A percentile compares a stretch with the other conserved stretches of the same genome.
phyloP scores from a whole-genome alignment of 345 rosid genomes.

The Eucalyptus fibrosa region DNA sequence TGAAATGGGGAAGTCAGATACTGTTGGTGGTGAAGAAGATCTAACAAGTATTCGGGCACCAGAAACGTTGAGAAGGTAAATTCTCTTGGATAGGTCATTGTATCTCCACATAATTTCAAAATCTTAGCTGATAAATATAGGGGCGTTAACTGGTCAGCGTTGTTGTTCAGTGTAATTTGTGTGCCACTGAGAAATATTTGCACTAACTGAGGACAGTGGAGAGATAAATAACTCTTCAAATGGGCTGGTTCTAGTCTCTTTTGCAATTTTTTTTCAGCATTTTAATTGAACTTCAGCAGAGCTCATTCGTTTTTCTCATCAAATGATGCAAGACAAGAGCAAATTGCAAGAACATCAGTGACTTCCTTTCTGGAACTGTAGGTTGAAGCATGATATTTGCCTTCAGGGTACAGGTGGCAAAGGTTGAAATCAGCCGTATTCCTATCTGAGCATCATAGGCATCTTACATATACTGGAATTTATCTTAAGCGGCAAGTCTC shows the following conservation, averaged over 20 bases:
- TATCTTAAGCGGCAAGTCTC: background rate
- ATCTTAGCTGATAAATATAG: background rate
- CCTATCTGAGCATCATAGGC: background rate
- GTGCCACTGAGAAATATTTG: background rate
- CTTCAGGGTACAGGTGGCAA: background rate
- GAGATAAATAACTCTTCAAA: background rate
- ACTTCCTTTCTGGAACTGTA: background rate
- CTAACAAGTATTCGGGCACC: slow-evolving; percentile 44
- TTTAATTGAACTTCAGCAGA: background rate
- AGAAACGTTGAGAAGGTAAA: slow-evolving; percentile 61
- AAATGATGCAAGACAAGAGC: background rate
- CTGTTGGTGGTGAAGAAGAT: slow-evolving; percentile 29
- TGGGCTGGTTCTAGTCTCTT: background rate
- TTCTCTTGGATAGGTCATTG: background rate
- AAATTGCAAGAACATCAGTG: background rate
- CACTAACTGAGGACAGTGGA: background rate
- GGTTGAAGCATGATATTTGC: background rate
- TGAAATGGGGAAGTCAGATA: slow-evolving; percentile 30
- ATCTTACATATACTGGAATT: background rate
- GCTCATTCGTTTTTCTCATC: background rate
- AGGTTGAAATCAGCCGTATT: background rate
- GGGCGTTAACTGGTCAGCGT: background rate
- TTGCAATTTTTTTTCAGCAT: background rate
- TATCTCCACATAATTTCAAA: background rate
- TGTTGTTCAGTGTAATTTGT: background rate